Conservation (phyloP, 1,284 basidiomycete species). For the Ceratobasidium theobromae region DNA sequence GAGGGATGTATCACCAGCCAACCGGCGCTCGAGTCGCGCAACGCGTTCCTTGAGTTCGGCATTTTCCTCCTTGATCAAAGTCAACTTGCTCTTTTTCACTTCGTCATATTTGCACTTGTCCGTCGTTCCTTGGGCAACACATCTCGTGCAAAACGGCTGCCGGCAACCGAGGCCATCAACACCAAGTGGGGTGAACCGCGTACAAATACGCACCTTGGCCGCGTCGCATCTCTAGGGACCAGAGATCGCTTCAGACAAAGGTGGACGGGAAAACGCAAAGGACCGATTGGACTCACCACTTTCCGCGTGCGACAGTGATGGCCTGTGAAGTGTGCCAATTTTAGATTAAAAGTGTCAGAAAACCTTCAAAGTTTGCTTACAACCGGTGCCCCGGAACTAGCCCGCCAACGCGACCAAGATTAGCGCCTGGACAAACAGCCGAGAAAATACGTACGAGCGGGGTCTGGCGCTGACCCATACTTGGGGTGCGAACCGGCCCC, state of each 20-base stretch:
- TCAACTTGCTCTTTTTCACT: conserved; percentile 17
- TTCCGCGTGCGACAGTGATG: conserved; percentile 22
- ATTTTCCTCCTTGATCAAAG: conserved; percentile 23
- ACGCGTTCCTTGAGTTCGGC: background rate
- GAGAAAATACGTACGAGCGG: conserved; percentile 3
- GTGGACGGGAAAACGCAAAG: background rate
- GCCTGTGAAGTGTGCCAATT: background rate
- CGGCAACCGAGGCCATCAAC: background rate
- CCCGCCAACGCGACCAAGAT: background rate
- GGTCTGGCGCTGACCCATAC: background rate
- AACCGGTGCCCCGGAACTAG: conserved; percentile 28
- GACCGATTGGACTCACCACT: conserved; percentile 2
- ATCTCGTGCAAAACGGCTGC: conserved; percentile 15
- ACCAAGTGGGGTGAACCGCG: background rate
- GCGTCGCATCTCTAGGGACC: conserved; percentile 22
- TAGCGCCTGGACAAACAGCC: background rate
- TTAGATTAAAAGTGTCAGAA: conserved; percentile 1
- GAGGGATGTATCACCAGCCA: background rate
- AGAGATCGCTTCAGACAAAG: background rate
- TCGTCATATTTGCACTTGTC: conserved; percentile 18
- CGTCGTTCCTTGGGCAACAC: background rate
- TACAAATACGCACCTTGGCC: conserved; percentile 1
- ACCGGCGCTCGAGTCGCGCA: conserved; percentile 2
- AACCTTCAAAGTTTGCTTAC: background rate
- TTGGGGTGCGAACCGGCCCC: background rate